phyloP scores from a whole-genome alignment of 371 early-diverging fungal species.

The Zychaea mexicana region DNA sequence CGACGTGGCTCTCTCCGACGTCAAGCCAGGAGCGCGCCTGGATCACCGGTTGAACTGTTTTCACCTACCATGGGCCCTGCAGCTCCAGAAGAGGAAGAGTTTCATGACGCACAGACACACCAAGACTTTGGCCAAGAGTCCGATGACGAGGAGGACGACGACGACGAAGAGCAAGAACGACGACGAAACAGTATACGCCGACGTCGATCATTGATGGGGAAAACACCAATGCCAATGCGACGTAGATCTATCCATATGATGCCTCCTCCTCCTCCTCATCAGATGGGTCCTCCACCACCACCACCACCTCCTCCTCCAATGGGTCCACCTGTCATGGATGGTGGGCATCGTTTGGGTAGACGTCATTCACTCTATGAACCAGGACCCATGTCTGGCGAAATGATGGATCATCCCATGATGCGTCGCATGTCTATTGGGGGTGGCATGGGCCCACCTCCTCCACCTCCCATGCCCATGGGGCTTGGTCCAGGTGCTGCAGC shows the following conservation, averaged over 20 bases:
- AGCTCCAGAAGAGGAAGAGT: neutral
- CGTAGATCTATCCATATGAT: neutral
- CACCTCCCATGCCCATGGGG: neutral
- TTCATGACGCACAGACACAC: slow-evolving; percentile 11
- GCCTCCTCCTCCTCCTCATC: neutral
- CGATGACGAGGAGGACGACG: neutral
- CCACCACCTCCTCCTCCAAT: slow-evolving; percentile 7
- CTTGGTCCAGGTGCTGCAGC: neutral
- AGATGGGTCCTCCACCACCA: neutral
- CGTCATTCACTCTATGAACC: slow-evolving; percentile 14
- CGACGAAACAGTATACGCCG: neutral
- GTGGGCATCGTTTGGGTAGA: slow-evolving; percentile 2
- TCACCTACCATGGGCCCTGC: slow-evolving; percentile 5
- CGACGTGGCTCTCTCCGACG: neutral
- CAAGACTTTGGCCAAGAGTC: neutral
- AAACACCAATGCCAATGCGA: slow-evolving; percentile 1
- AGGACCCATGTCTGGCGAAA: neutral
- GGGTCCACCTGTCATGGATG: neutral
- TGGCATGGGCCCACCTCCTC: neutral
- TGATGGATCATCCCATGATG: slow-evolving; percentile 3
- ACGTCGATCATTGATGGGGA: neutral
- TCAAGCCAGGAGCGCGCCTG: slow-evolving; percentile 8
- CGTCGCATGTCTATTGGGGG: slow-evolving; percentile 1
- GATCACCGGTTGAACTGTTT: slow-evolving; percentile 13
- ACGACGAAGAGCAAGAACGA: neutral